These are phyloP conservation scores for Trypanosoma platydactyli DNA, from an alignment of 208 protist genomes.

Conservation along the genomic window DNA sequence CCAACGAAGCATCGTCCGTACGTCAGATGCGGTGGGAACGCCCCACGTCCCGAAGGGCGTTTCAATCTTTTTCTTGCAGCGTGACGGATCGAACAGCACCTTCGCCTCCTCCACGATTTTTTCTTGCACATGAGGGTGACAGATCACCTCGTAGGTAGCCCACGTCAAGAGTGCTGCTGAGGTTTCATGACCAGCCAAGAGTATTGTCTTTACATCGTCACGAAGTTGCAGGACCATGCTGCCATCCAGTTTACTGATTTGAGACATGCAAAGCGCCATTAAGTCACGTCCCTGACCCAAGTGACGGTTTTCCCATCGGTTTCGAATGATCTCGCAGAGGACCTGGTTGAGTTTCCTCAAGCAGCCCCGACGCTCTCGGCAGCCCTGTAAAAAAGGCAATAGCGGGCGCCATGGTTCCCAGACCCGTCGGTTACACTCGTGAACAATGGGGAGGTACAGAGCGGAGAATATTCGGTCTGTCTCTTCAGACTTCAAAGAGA, in stretches of 20 bases:
- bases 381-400: slow-evolving; percentile 78
- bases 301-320: slow-evolving; percentile 56
- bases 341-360: slow-evolving; percentile 73
- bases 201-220: slow-evolving; percentile 91
- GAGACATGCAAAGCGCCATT: slow-evolving; percentile 81
- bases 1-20: slow-evolving; percentile 60
- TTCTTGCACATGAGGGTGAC: slow-evolving; percentile 53
- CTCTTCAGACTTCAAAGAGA: slow-evolving; percentile 82
- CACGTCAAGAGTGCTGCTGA: slow-evolving; percentile 87
- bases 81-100: slow-evolving; percentile 68
- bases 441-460: slow-evolving; percentile 89
- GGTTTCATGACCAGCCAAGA: slow-evolving; percentile 90
- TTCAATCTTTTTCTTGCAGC: slow-evolving; percentile 49
- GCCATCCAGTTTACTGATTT: slow-evolving; percentile 61
- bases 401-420: slow-evolving; percentile 89
- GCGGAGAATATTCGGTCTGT: slow-evolving; percentile 86
- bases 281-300: slow-evolving; percentile 60
- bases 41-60: slow-evolving; percentile 70
- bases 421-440: slow-evolving; percentile 87
- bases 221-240: slow-evolving; percentile 64
- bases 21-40: slow-evolving; percentile 56
- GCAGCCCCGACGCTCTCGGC: slow-evolving; percentile 61
- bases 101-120: slow-evolving; percentile 66
- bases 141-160: slow-evolving; percentile 87
- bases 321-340: slow-evolving; percentile 70